Percentiles rank a stretch among this genome's conserved stretches.
Evolutionary conservation across 805 yeast genomes (phyloP).

Genomic region (Candida railenensis): DNA sequence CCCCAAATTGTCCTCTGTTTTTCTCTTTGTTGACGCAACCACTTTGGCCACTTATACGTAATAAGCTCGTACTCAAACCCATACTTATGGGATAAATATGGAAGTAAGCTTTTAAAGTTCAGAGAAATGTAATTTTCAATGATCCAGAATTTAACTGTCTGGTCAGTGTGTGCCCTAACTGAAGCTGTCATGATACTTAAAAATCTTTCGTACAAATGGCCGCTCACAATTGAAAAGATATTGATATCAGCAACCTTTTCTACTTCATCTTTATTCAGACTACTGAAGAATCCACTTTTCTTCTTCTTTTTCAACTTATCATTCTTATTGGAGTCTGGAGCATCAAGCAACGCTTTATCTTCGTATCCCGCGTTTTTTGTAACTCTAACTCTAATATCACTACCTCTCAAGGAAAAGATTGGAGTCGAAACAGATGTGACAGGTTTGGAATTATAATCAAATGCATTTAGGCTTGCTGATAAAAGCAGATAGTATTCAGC

Average conservation of each 20-base stretch:
- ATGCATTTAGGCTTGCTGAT: constrained; percentile 44
- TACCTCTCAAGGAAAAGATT: constrained; percentile 46
- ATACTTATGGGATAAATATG: constrained; percentile 53
- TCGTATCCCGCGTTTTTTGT: constrained; percentile 27
- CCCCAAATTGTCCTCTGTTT: constrained; percentile 85
- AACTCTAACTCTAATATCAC: constrained; percentile 45
- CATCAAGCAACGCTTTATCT: constrained; percentile 8
- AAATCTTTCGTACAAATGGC: constrained; percentile 74
- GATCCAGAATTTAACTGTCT: constrained; percentile 77
- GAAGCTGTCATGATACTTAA: constrained; percentile 78
- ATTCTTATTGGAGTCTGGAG: constrained; percentile 6
- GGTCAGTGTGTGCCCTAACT: constrained; percentile 60
- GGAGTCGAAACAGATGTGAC: constrained; percentile 25
- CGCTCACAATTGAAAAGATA: constrained; percentile 81
- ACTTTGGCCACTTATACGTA: constrained; percentile 90
- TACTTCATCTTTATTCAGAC: constrained; percentile 18
- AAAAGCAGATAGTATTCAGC: constrained; percentile 20
- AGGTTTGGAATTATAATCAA: constrained; percentile 28
- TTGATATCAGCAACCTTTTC: constrained; percentile 59
- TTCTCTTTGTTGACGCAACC: constrained; percentile 80
- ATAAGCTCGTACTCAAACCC: constrained; percentile 73
- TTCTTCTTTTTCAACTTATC: constrained; percentile 7
- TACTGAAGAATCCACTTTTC: neutral
- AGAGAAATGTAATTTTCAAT: constrained; percentile 80
- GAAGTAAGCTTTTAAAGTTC: constrained; percentile 59